These are phyloP conservation scores for Cicer chorassanicum DNA, from an alignment of 306 rosid species.

Conservation along the genomic window DNA sequence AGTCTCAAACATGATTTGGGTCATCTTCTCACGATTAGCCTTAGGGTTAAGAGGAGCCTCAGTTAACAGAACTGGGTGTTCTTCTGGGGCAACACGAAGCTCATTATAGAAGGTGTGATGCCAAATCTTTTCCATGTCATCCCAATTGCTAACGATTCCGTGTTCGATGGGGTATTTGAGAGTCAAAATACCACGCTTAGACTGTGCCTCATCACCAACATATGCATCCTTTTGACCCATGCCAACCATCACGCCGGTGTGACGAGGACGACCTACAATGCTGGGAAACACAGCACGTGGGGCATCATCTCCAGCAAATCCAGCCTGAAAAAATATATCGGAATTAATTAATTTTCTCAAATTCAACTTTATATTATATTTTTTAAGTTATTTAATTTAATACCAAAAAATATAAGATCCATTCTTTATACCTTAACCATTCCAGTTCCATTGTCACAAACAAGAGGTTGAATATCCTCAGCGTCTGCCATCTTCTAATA, in stretches of 20 bases:
- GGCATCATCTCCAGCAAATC: conserved; percentile 99
- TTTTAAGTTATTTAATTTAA: background rate
- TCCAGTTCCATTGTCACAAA: conserved; percentile 99
- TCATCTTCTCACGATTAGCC: conserved; percentile 99
- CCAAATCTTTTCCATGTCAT: conserved; percentile 99
- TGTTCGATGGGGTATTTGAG: conserved; percentile 97
- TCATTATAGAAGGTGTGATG: conserved; percentile 98
- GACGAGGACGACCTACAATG: conserved; percentile 99
- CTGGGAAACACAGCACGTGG: conserved; percentile 99
- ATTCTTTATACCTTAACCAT: conserved; percentile 84
- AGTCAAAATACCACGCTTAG: conserved; percentile 95
- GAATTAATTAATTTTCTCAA: conserved; percentile 34
- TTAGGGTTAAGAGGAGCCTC: conserved; percentile 99
- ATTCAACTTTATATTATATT: background rate
- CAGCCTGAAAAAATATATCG: conserved; percentile 65
- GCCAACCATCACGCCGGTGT: conserved; percentile 99
- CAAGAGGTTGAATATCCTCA: conserved; percentile 99
- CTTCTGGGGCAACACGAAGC: conserved; percentile 99
- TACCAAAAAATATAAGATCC: background rate
- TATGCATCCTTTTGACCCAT: conserved; percentile 99
- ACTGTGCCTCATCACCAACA: conserved; percentile 99
- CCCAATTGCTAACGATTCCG: conserved; percentile 99
- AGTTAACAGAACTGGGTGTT: conserved; percentile 95
- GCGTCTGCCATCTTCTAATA: conserved; percentile 84
- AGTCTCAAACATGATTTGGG: conserved; percentile 99